These are phyloP conservation scores for Candida incommunis DNA, from an alignment of 805 yeast genomes.

Conservation along the genomic window DNA sequence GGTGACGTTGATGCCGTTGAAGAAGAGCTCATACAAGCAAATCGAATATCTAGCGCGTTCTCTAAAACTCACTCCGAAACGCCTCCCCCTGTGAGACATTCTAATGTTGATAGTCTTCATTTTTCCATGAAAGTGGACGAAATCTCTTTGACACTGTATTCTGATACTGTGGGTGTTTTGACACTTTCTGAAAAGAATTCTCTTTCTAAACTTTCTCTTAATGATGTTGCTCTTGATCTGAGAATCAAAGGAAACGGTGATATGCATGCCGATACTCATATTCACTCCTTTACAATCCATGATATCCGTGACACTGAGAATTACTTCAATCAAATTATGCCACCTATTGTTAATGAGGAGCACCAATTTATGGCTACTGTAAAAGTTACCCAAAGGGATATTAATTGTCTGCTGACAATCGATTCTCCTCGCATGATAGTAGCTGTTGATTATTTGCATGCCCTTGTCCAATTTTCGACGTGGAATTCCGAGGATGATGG, in stretches of 20 bases:
- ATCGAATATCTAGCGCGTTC: conserved; percentile 3
- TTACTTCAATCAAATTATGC: conserved; percentile 69
- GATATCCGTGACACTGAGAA: conserved; percentile 57
- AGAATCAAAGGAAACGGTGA: conserved; percentile 39
- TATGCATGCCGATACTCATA: conserved; percentile 43
- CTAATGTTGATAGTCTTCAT: conserved; percentile 23
- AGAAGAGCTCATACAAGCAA: conserved; percentile 11
- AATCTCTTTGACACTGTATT: conserved; percentile 36
- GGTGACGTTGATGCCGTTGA: conserved; percentile 37
- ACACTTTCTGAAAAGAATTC: conserved; percentile 11
- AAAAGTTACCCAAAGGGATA: conserved; percentile 14
- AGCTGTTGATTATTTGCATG: conserved; percentile 62
- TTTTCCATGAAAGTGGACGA: conserved; percentile 47
- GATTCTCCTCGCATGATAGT: conserved; percentile 71
- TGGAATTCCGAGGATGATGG: background rate
- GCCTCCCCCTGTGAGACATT: background rate
- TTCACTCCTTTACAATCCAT: conserved; percentile 61
- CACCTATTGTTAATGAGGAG: conserved; percentile 44
- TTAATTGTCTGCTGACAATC: conserved; percentile 44
- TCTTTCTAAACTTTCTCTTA: conserved; percentile 45
- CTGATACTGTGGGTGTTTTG: conserved; percentile 12
- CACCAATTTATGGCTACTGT: conserved; percentile 52
- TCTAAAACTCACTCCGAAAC: background rate
- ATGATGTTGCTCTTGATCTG: conserved; percentile 39
- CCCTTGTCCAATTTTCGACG: background rate